These are phyloP conservation scores for Saitozyma sp. DNA, from an alignment of 768 basidiomycete genomes.

Conservation along the genomic window DNA sequence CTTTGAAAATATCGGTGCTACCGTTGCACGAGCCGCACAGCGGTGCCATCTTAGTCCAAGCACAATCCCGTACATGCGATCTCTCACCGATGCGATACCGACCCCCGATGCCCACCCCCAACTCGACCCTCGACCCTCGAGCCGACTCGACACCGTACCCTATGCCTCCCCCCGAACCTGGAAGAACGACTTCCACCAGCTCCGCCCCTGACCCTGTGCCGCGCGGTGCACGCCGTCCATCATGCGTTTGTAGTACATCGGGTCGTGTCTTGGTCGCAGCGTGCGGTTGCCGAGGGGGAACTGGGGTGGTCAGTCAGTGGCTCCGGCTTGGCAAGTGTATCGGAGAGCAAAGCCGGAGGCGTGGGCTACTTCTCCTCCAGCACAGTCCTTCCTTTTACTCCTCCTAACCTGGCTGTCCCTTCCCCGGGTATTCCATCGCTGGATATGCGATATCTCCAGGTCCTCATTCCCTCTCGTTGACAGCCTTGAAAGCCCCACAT, in stretches of 20 bases:
- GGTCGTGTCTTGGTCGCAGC: conserved; percentile 45
- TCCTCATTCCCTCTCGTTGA: not conserved
- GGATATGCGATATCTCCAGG: not conserved
- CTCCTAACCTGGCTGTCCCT: too few species aligned
- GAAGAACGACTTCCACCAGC: conserved; percentile 51
- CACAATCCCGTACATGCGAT: too few species aligned
- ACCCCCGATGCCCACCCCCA: too few species aligned
- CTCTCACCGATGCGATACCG: too few species aligned
- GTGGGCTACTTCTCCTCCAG: not conserved
- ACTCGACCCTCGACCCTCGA: too few species aligned
- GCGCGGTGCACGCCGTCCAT: conserved; percentile 42
- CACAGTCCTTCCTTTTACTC: not conserved
- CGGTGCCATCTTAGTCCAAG: too few species aligned
- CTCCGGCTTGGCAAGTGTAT: not conserved
- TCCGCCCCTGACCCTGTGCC: conserved; percentile 40
- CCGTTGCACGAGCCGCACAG: too few species aligned
- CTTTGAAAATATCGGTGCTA: too few species aligned
- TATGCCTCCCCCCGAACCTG: conserved; percentile 47
- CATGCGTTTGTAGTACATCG: conserved; percentile 44
- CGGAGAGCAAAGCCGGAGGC: not conserved
- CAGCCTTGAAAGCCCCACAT: not conserved
- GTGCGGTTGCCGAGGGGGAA: conserved; percentile 36
- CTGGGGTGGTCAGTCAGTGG: conserved; percentile 20
- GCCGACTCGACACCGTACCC: not conserved
- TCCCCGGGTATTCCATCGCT: not conserved